phyloP scores from a whole-genome alignment of 202 grass and related monocot species.

The Saccharum hybrid region DNA sequence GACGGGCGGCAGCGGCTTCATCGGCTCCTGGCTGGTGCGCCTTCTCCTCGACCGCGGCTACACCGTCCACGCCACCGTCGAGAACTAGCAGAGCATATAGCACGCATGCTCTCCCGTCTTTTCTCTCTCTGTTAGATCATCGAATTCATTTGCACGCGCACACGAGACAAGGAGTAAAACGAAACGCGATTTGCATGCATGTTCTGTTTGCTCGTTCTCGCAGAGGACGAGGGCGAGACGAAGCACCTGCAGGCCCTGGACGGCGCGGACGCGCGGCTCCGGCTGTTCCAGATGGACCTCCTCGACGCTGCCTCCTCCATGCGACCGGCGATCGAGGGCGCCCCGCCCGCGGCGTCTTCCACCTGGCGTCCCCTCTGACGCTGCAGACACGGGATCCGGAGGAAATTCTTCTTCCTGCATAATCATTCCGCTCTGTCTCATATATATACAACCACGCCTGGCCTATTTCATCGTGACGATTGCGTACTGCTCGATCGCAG shows the following conservation, averaged over 20 bases:
- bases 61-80: conserved; percentile 87
- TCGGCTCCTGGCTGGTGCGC: conserved; percentile 79
- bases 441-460: too few relatives aligned
- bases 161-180: too few relatives aligned
- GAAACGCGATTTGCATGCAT: too few relatives aligned
- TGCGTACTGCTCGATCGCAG: conserved; percentile 6
- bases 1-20: conserved; percentile 87
- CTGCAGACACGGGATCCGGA: conserved; percentile 51
- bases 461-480: neutral
- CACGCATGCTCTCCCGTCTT: too few relatives aligned
- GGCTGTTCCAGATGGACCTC: conserved; percentile 70
- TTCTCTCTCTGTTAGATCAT: too few relatives aligned
- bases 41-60: conserved; percentile 77
- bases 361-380: conserved; percentile 63
- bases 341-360: conserved; percentile 53
- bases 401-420: conserved; percentile 23
- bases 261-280: conserved; percentile 49
- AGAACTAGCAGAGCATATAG: conserved; percentile 34
- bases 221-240: conserved; percentile 68
- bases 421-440: neutral
- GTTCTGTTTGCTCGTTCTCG: neutral
- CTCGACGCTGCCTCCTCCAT: conserved; percentile 55
- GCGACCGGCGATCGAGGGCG: conserved; percentile 46
- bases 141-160: too few relatives aligned
- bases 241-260: conserved; percentile 54